Percentiles rank a stretch among this genome's conserved stretches.
phyloP scores from a whole-genome alignment of 129 eudicot genomes.

The Tagetes patula region DNA sequence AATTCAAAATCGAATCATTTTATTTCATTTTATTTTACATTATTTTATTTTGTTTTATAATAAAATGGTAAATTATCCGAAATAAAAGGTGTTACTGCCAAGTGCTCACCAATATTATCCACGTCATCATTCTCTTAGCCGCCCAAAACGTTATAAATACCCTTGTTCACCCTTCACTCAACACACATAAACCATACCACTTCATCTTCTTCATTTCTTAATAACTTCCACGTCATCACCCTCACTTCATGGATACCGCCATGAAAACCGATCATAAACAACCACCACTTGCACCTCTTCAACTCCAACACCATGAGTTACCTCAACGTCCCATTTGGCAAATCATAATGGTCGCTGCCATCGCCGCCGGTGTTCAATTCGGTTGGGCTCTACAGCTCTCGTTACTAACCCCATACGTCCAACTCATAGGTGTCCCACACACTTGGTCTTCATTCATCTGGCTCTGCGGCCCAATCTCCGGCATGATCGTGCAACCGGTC shows the following conservation, averaged over 20 bases:
- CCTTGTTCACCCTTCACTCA: background rate
- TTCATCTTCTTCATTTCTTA: background rate
- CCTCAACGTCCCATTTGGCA: conserved; percentile 44
- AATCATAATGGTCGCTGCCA: conserved; percentile 58
- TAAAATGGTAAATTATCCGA: too few species aligned
- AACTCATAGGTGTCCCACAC: conserved; percentile 78
- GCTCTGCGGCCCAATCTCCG: conserved; percentile 96
- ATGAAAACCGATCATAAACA: conserved; percentile 27
- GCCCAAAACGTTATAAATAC: conserved; percentile 14
- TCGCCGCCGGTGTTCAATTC: conserved; percentile 93
- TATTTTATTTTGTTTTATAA: too few species aligned
- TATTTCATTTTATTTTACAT: too few species aligned
- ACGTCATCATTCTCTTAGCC: conserved; percentile 14
- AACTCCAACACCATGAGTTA: conserved; percentile 17
- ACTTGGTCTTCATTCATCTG: conserved; percentile 73
- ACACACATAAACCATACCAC: background rate
- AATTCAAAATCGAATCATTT: too few species aligned
- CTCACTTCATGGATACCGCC: conserved; percentile 9
- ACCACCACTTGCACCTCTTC: conserved; percentile 13
- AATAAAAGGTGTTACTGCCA: conserved; percentile 1
- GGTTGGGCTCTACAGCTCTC: conserved; percentile 99
- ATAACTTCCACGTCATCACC: too few species aligned
- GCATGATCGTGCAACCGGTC: conserved; percentile 82
- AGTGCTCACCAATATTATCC: conserved; percentile 7
- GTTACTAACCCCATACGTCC: conserved; percentile 79